A percentile compares a stretch with the other conserved stretches of the same genome.
Conservation (phyloP, 257 asterid genomes). For the Fraxinus quadrangulata region DNA sequence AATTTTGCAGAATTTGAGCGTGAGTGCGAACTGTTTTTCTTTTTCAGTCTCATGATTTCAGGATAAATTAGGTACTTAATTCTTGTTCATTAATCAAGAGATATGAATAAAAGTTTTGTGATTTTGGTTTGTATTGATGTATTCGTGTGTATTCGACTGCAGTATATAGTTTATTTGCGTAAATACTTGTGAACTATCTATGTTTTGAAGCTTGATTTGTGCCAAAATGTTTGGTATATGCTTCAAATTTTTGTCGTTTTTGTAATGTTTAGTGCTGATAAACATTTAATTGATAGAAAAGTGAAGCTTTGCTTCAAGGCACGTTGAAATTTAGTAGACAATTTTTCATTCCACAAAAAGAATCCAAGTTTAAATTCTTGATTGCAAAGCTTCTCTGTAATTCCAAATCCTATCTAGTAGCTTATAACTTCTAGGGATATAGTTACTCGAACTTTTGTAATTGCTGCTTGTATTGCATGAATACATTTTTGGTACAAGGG, state of each 20-base stretch:
- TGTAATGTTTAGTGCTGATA: constrained; percentile 1
- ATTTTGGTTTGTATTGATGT: background rate
- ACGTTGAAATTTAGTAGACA: background rate
- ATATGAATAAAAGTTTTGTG: background rate
- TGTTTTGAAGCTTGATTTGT: background rate
- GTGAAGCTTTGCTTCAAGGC: background rate
- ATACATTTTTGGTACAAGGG: too few species aligned
- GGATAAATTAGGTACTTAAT: background rate
- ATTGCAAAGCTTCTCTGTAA: too few species aligned
- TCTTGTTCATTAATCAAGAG: constrained; percentile 16
- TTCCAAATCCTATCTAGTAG: too few species aligned
- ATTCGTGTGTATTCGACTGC: background rate
- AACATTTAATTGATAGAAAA: background rate
- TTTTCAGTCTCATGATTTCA: background rate
- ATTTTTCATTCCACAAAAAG: background rate
- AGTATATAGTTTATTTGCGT: background rate
- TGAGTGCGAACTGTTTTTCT: too few species aligned
- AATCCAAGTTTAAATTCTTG: too few species aligned
- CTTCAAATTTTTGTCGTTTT: background rate
- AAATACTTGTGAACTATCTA: background rate
- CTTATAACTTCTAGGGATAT: too few species aligned
- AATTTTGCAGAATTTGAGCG: background rate
- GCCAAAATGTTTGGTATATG: background rate
- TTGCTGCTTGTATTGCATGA: too few species aligned
- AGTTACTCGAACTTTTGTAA: too few species aligned